Percentiles rank a stretch among this genome's conserved stretches.
These are phyloP conservation scores for Guyanaporus albipodus DNA, from an alignment of 768 basidiomycete species.

Conservation along the genomic window DNA sequence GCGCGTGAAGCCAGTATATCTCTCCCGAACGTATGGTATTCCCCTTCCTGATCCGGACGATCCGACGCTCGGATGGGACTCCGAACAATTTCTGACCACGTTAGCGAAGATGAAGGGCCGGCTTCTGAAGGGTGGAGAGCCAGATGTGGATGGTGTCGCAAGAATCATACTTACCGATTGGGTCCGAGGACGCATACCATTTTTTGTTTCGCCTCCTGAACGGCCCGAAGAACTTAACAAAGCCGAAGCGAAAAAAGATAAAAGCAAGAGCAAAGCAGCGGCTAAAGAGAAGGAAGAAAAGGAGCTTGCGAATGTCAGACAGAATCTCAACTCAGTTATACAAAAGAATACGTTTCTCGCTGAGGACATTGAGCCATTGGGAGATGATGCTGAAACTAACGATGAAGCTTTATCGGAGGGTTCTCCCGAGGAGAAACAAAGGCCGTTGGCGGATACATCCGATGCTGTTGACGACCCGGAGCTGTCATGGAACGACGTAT, in stretches of 20 bases:
- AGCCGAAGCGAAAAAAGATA: slow-evolving; percentile 46
- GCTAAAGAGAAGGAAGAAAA: slow-evolving; percentile 30
- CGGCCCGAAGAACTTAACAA: slow-evolving; percentile 66
- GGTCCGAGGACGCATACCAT: slow-evolving; percentile 96
- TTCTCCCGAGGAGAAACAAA: slow-evolving; percentile 42
- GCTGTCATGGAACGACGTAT: slow-evolving; percentile 85
- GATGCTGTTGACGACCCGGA: slow-evolving; percentile 41
- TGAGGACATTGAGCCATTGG: slow-evolving; percentile 74
- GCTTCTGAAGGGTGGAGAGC: slow-evolving; percentile 90
- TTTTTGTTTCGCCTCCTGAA: slow-evolving; percentile 91
- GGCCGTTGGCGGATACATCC: slow-evolving; percentile 32
- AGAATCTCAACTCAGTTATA: slow-evolving; percentile 82
- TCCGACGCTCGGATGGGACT: slow-evolving; percentile 52
- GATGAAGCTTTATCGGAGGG: slow-evolving; percentile 30
- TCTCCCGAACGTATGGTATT: slow-evolving; percentile 79
- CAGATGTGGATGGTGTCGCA: slow-evolving; percentile 86
- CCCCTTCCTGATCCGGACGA: slow-evolving; percentile 58
- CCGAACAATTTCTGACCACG: slow-evolving; percentile 77
- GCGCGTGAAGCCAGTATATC: slow-evolving; percentile 90
- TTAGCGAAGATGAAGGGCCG: slow-evolving; percentile 91
- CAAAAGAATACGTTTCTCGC: slow-evolving; percentile 85
- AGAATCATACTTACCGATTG: slow-evolving; percentile 96
- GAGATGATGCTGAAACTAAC: slow-evolving; percentile 41
- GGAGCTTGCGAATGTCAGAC: slow-evolving; percentile 64
- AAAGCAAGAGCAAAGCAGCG: slow-evolving; percentile 48